Base-by-base conservation (phyloP, 129 eudicot species). In the Ambrosia artemisiifolia region DNA sequence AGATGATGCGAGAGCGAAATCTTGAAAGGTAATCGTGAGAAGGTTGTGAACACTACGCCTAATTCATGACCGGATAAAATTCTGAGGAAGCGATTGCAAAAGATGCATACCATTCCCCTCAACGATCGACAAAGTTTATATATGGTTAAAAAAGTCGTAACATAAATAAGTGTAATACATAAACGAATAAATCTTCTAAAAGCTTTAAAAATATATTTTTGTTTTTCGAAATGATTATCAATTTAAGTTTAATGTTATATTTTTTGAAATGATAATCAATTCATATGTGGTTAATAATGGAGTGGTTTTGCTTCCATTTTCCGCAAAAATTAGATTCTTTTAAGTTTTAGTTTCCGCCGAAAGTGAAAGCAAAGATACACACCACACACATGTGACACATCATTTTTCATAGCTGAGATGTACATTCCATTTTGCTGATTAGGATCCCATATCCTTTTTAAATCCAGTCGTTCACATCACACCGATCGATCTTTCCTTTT, bases 331-430 rank as follows among this genome's bases (percentile, higher is more conserved):
- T 10, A 69, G 63, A 69, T 69, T 9, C 44, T 48, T 68, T 76
- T 56, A 14, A 6, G 83, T 65, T 72, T 48, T 33, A 72, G 33
- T 73, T 73, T 79, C 71, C 79, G 75, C 83, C 83, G 83, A 79
- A 79, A 79, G 83, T 44, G 63, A 63, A 56, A 60, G 64, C 65
- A 69, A 60, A 69, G 71, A 63, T 50, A 64, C 71, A 73, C 46
- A 53, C 73, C 19, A 48, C 55, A 77, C 53, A 61, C 64, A 56
- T 30, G 34, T 61, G 75, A 77, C 81, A 69, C 76, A 75, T 77
- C 81, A 77, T 60, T 35, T 50, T 61, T 64, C 75, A 69, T 47
- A 35, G 63, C 53, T 60, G 62, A 68, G 70, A 34, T 76, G 81
- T 76, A 61, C 47, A 69, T 4, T 32, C 18, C 32, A 6, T 17